Conservation (phyloP, 768 basidiomycete species). For the Suillus decipiens region DNA sequence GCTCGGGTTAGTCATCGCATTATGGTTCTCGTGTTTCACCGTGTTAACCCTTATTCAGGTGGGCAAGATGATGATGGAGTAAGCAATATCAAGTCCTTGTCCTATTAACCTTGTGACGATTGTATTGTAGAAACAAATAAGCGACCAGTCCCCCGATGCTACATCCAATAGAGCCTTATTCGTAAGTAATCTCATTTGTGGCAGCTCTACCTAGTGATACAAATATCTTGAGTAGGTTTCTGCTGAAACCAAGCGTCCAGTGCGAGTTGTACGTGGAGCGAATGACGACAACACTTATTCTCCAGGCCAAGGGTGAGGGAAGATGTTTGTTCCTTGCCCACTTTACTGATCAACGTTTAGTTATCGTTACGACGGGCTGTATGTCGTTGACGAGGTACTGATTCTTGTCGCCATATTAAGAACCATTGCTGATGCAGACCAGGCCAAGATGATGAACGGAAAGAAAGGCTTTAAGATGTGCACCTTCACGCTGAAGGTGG, state of each 20-base stretch:
- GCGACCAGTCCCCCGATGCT: constrained; percentile 26
- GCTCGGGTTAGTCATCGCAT: constrained; percentile 25
- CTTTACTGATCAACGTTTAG: constrained; percentile 13
- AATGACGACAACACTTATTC: constrained; percentile 20
- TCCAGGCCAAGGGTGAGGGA: constrained; percentile 25
- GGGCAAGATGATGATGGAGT: constrained; percentile 25
- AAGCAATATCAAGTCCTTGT: background rate
- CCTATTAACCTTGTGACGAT: constrained; percentile 2
- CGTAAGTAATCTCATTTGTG: constrained; percentile 13
- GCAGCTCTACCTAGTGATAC: background rate
- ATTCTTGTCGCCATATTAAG: background rate
- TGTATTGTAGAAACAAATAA: constrained; percentile 22
- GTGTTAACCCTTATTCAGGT: constrained; percentile 16
- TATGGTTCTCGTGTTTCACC: background rate
- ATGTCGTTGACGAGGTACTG: constrained; percentile 26
- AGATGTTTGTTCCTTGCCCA: background rate
- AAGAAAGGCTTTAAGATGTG: constrained; percentile 30
- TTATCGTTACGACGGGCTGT: constrained; percentile 36
- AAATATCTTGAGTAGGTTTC: constrained; percentile 29
- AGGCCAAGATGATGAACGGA: constrained; percentile 22
- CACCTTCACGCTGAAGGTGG: constrained; percentile 31
- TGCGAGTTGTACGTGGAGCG: constrained; percentile 41
- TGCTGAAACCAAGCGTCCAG: constrained; percentile 28
- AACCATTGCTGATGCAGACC: constrained; percentile 10
- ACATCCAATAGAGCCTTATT: constrained; percentile 21